Conservation (phyloP, 768 basidiomycete species). For the Galerina marginata region DNA sequence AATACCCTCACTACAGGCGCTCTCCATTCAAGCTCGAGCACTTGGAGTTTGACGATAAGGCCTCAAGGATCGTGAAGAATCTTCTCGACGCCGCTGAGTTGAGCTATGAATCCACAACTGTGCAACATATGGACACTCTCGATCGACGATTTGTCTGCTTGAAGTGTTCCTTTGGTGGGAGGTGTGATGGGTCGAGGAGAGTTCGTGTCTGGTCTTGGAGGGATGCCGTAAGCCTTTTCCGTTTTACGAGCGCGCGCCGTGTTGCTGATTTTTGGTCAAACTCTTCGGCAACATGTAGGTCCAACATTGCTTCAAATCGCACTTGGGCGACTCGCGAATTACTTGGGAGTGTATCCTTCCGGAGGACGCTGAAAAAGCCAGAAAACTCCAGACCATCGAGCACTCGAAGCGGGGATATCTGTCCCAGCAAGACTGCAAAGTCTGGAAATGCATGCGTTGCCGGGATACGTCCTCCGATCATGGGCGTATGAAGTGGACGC, state of each 20-base stretch:
- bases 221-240: constrained; percentile 32
- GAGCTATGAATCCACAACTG: constrained; percentile 20
- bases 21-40: constrained; percentile 27
- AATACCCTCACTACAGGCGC: constrained; percentile 16
- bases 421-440: constrained; percentile 11
- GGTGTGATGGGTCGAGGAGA: constrained; percentile 37
- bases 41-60: constrained; percentile 35
- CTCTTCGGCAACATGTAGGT: constrained; percentile 26
- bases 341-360: constrained; percentile 34
- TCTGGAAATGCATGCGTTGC: constrained; percentile 35
- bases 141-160: constrained; percentile 40
- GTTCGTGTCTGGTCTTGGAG: constrained; percentile 38
- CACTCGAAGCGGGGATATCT: constrained; percentile 14
- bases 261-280: neutral
- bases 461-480: constrained; percentile 26
- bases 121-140: constrained; percentile 32
- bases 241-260: no score
- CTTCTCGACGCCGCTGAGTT: constrained; percentile 37
- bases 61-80: constrained; percentile 32
- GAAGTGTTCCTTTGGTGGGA: constrained; percentile 38
- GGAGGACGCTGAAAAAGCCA: constrained; percentile 28
- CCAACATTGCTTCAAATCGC: constrained; percentile 34
- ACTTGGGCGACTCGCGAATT: constrained; percentile 33
- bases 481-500: constrained; percentile 24
- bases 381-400: constrained; percentile 24